phyloP scores from a whole-genome alignment of 2,329 filamentous ascomycete genomes.

The Aspergillus quadrilineatus region DNA sequence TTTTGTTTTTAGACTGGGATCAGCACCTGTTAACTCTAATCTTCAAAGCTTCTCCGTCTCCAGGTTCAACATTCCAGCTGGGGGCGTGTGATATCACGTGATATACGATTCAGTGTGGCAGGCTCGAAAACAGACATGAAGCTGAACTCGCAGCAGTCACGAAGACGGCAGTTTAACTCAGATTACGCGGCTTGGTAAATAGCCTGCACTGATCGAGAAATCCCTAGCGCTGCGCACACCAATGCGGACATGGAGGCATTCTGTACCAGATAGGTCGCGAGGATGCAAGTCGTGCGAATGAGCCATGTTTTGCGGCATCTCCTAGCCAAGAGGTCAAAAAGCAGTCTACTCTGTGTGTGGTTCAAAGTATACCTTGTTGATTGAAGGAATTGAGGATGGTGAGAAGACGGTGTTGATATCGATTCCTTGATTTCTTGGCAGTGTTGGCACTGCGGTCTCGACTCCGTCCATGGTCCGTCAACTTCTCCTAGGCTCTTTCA shows the following conservation, averaged over 20 bases:
- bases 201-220: not conserved
- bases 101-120: not conserved
- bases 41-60: not conserved
- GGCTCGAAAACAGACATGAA: constrained; percentile 1
- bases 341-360: too few species aligned
- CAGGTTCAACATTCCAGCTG: constrained; percentile 5
- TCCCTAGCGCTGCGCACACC: not conserved
- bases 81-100: constrained; percentile 10
- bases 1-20: too few species aligned
- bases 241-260: too few species aligned
- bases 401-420: not conserved
- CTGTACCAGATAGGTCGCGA: too few species aligned
- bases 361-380: too few species aligned
- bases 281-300: too few species aligned
- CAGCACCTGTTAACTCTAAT: not conserved
- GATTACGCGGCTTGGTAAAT: not conserved
- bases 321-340: too few species aligned
- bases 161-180: not conserved
- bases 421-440: not conserved
- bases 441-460: too few species aligned
- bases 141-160: not conserved
- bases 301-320: too few species aligned
- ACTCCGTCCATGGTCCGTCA: not conserved
- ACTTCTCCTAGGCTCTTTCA: not conserved
- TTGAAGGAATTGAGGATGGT: not conserved